Conservation (phyloP, 768 basidiomycete genomes). For the Tremella mesenterica region DNA sequence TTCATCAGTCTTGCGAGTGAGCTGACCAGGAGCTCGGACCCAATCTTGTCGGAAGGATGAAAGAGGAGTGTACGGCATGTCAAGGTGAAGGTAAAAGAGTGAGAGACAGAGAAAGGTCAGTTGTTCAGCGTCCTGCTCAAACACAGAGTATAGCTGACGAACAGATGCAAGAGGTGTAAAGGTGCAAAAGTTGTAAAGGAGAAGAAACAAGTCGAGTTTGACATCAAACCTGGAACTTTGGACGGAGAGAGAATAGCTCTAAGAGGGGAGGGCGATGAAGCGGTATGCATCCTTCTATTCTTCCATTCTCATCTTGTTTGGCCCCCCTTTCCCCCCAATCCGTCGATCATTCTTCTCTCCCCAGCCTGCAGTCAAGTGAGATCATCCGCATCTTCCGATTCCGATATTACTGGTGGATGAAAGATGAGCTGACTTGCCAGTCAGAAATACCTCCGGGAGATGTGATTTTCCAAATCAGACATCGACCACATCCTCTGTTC, state of each 20-base stretch:
- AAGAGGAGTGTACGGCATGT: conserved; percentile 43
- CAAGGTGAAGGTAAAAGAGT: conserved; percentile 36
- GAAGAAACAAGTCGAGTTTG: conserved; percentile 79
- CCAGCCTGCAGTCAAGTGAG: not conserved
- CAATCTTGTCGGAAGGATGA: conserved; percentile 42
- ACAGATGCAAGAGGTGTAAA: conserved; percentile 91
- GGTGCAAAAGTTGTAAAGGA: conserved; percentile 74
- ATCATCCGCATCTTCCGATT: not conserved
- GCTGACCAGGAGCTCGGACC: conserved; percentile 29
- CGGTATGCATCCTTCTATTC: conserved; percentile 49
- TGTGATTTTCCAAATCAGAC: conserved; percentile 71
- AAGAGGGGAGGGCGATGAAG: conserved; percentile 83
- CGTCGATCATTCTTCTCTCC: not conserved
- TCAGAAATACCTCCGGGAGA: conserved; percentile 82
- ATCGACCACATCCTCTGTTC: conserved; percentile 64
- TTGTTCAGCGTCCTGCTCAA: not conserved
- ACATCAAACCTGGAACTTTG: conserved; percentile 76
- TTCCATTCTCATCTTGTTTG: not conserved
- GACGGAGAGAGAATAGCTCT: conserved; percentile 77
- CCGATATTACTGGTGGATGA: no score
- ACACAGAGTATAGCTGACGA: not conserved
- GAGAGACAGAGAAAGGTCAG: conserved; percentile 35
- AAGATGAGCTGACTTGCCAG: conserved; percentile 46
- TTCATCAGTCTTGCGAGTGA: no score
- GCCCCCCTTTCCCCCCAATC: no score